These are phyloP conservation scores for Chloromonas sp. DNA, from an alignment of 163 green algal genomes.

Conservation along the genomic window DNA sequence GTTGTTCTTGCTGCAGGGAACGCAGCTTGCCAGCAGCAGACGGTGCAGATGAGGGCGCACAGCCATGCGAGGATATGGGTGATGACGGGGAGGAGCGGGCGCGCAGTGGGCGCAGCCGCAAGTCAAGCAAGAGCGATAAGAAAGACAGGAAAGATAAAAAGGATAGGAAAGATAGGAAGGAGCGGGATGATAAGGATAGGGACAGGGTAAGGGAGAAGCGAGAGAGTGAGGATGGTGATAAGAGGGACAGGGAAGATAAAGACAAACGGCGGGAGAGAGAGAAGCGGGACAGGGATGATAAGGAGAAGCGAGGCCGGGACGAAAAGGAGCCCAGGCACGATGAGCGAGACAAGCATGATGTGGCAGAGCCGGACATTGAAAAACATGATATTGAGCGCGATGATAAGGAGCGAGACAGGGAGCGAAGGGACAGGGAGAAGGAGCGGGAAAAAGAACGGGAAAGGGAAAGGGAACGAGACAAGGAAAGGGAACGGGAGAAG, in stretches of 20 bases:
- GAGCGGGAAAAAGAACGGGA: not conserved
- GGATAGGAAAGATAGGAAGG: not conserved
- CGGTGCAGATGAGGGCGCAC: not conserved
- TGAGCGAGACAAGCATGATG: no score
- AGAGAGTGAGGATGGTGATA: not conserved
- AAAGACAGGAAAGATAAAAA: not conserved
- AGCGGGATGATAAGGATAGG: not conserved
- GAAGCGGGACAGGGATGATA: not conserved
- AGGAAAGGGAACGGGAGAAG: not conserved
- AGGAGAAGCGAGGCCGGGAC: no score
- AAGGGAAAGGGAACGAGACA: not conserved
- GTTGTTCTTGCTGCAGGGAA: not conserved
- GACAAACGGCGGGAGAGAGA: not conserved
- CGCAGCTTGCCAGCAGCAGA: not conserved
- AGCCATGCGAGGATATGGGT: not conserved
- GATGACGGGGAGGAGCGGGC: not conserved
- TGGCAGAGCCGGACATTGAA: no score
- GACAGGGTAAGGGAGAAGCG: not conserved
- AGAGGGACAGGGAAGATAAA: not conserved
- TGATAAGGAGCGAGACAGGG: not conserved
- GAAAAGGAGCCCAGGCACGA: no score
- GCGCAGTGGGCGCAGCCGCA: no score
- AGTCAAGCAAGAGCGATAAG: not conserved
- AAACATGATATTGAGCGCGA: no score
- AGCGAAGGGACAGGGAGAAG: not conserved